Evolutionary conservation across 352 stramenopile genomes (phyloP).

Genomic region (Globisporangium uncinulatum): DNA sequence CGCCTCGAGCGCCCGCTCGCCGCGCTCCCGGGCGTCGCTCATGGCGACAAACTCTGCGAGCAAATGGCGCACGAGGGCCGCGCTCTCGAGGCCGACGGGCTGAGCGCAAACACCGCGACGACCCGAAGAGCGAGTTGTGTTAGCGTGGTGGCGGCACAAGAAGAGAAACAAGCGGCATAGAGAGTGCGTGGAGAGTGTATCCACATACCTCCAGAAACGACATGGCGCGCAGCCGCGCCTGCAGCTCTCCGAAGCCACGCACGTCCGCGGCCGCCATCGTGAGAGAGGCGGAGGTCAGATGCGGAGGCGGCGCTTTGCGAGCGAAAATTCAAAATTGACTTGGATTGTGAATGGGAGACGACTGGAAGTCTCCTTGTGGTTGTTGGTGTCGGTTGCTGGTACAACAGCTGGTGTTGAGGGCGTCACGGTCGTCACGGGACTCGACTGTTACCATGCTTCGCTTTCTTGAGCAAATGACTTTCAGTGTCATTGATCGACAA

Average conservation of each 20-base stretch:
- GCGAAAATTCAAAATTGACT: too few relatives aligned
- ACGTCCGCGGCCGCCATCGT: conserved; percentile 18
- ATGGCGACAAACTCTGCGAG: conserved; percentile 41
- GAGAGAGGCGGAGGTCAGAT: too few relatives aligned
- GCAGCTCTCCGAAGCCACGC: conserved; percentile 47
- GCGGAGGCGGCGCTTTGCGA: too few relatives aligned
- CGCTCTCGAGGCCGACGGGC: conserved; percentile 57
- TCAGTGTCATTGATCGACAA: too few relatives aligned
- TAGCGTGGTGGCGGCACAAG: background rate
- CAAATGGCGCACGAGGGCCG: conserved; percentile 46
- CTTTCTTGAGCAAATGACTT: too few relatives aligned
- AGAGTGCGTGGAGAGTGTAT: background rate
- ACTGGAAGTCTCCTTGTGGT: too few relatives aligned
- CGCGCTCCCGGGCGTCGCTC: conserved; percentile 22
- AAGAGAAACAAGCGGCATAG: background rate
- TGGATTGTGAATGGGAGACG: too few relatives aligned
- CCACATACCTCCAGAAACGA: conserved; percentile 43
- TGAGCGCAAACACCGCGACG: conserved; percentile 2
- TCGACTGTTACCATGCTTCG: too few relatives aligned
- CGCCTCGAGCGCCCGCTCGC: conserved; percentile 45
- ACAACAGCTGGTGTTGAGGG: too few relatives aligned
- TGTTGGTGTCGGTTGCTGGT: too few relatives aligned
- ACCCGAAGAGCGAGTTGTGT: background rate
- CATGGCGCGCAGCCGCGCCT: conserved; percentile 48
- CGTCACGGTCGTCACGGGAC: too few relatives aligned